Conservation (phyloP, 108 stramenopile species). For the Nitzschia sp. region DNA sequence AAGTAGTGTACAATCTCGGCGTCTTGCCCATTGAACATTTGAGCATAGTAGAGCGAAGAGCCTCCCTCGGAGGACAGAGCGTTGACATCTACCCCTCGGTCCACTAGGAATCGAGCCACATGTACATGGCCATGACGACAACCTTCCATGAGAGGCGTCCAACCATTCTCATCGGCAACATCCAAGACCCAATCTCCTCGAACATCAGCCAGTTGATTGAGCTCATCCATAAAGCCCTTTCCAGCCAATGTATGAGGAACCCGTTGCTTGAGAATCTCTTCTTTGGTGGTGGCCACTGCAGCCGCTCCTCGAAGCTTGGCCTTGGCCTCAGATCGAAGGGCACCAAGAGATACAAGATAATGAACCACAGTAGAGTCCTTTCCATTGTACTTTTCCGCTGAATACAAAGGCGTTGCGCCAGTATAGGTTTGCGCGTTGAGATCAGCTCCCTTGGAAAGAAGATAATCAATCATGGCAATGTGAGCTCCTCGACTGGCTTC, state of each 20-base stretch:
- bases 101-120: constrained; percentile 36
- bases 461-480: constrained; percentile 34
- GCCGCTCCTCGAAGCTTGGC: neutral
- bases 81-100: constrained; percentile 53
- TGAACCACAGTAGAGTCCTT: constrained; percentile 1
- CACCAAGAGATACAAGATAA: neutral
- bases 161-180: constrained; percentile 1
- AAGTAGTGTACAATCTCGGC: neutral
- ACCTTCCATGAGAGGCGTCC: constrained; percentile 22
- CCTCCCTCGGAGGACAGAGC: constrained; percentile 4
- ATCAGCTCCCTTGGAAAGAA: constrained; percentile 52
- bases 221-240: neutral
- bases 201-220: constrained; percentile 1
- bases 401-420: neutral
- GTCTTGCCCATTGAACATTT: constrained; percentile 6
- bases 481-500: constrained; percentile 40
- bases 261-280: neutral
- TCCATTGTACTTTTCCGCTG: constrained; percentile 8
- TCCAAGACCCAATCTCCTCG: constrained; percentile 6
- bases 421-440: constrained; percentile 32
- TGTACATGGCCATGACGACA: constrained; percentile 40
- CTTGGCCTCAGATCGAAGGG: neutral
- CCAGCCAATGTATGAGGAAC: constrained; percentile 8
- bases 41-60: constrained; percentile 19
- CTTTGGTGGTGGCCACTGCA: neutral